Conservation (phyloP, 2,329 filamentous ascomycete genomes). For the Metarhizium sp. region DNA sequence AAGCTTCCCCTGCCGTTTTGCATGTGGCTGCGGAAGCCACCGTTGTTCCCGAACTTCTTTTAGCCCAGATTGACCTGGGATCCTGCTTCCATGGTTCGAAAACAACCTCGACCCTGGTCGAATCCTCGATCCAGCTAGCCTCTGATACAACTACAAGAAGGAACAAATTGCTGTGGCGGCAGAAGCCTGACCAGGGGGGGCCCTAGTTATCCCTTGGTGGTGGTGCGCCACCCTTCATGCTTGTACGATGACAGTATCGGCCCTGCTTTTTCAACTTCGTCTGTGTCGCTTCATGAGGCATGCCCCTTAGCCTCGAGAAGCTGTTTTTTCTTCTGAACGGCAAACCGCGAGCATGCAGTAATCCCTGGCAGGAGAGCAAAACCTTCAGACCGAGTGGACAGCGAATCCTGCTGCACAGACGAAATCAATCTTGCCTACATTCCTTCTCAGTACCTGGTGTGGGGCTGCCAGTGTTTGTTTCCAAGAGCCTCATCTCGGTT, state of each 20-base stretch:
- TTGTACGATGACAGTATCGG: constrained; percentile 7
- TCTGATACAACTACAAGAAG: neutral
- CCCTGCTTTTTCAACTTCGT: constrained; percentile 3
- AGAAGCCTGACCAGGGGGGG: neutral
- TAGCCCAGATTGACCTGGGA: neutral
- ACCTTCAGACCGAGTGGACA: neutral
- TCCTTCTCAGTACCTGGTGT: neutral
- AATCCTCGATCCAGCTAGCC: neutral
- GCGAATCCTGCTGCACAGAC: neutral
- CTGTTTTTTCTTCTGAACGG: neutral
- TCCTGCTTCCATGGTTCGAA: neutral
- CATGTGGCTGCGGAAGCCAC: neutral
- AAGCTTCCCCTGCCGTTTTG: neutral
- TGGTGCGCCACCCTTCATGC: neutral
- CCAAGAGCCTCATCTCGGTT: neutral
- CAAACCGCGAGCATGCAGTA: neutral
- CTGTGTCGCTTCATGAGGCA: constrained; percentile 6
- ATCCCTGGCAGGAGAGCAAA: neutral
- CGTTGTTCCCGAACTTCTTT: neutral
- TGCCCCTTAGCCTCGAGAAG: neutral
- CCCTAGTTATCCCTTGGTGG: neutral
- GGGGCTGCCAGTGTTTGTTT: neutral
- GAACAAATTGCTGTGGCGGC: neutral
- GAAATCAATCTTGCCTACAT: neutral
- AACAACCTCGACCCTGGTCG: neutral